A percentile compares a stretch with the other conserved stretches of the same genome.
phyloP scores from a whole-genome alignment of 148 eudicot species.

The Vaccinium myrtillus region DNA sequence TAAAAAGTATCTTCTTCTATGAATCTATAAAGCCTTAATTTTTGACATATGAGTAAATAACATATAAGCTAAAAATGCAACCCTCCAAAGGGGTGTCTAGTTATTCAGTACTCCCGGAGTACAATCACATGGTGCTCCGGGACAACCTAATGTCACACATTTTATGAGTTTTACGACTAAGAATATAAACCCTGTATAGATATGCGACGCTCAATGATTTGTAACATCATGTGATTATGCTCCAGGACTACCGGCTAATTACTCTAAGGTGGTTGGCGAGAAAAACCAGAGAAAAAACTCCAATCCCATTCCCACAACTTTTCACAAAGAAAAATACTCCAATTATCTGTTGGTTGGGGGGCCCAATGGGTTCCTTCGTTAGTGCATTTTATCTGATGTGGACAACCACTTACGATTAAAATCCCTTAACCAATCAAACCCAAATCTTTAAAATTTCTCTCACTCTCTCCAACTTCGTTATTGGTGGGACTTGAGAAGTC shows the following conservation, averaged over 20 bases:
- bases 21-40: not conserved
- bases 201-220: too few species aligned
- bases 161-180: too few species aligned
- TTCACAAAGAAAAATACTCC: not conserved
- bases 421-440: constrained; percentile 17
- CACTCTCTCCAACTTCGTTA: constrained; percentile 2
- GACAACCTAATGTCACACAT: too few species aligned
- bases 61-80: not conserved
- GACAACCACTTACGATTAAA: constrained; percentile 21
- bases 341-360: constrained; percentile 15
- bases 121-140: too few species aligned
- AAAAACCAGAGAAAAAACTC: not conserved
- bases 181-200: too few species aligned
- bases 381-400: constrained; percentile 20
- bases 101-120: too few species aligned
- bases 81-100: not conserved
- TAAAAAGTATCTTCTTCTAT: constrained; percentile 4
- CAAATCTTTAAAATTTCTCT: constrained; percentile 1
- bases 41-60: constrained; percentile 3
- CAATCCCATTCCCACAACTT: constrained; percentile 22
- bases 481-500: constrained; percentile 7
- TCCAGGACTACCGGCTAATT: too few species aligned
- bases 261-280: constrained; percentile 6
- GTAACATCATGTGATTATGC: too few species aligned
- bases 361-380: constrained; percentile 24